Percentiles rank a stretch among this genome's conserved stretches.
phyloP scores from a whole-genome alignment of 2,329 filamentous ascomycete genomes.

The Botrytis byssoidea region DNA sequence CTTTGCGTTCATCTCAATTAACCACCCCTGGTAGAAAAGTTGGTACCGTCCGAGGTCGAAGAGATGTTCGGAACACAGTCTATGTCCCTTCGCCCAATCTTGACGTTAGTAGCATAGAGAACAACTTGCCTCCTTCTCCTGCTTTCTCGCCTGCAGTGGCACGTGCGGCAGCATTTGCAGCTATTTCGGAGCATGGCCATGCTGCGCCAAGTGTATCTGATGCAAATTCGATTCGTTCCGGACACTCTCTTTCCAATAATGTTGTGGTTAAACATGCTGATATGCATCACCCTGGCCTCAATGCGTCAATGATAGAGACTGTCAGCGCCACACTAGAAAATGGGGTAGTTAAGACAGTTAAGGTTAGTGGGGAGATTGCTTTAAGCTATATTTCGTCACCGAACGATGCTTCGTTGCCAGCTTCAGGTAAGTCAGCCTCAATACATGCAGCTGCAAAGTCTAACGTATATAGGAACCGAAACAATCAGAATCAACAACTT shows the following conservation, averaged over 20 bases:
- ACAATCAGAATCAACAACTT: slow-evolving; percentile 26
- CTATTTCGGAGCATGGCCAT: slow-evolving; percentile 58
- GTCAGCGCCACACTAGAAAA: slow-evolving; percentile 82
- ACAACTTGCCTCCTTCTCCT: slow-evolving; percentile 37
- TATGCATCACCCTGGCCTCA: slow-evolving; percentile 74
- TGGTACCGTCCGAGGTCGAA: slow-evolving; percentile 79
- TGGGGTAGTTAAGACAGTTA: slow-evolving; percentile 66
- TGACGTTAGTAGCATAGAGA: slow-evolving; percentile 30
- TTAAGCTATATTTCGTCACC: slow-evolving; percentile 67
- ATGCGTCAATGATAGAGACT: slow-evolving; percentile 86
- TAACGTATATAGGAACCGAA: slow-evolving; percentile 22
- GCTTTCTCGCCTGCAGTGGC: slow-evolving; percentile 33
- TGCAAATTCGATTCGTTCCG: slow-evolving; percentile 86
- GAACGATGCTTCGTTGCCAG: slow-evolving; percentile 40
- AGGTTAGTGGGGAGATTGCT: slow-evolving; percentile 84
- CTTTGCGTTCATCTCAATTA: slow-evolving; percentile 60
- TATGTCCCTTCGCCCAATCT: slow-evolving; percentile 60
- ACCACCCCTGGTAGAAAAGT: slow-evolving; percentile 64
- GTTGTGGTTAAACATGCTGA: slow-evolving; percentile 78
- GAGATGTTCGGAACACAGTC: slow-evolving; percentile 89
- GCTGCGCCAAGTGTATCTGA: slow-evolving; percentile 61
- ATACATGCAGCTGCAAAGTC: neutral
- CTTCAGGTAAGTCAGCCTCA: slow-evolving; percentile 45
- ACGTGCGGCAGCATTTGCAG: slow-evolving; percentile 50
- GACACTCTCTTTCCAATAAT: slow-evolving; percentile 71